These are phyloP conservation scores for Teunomyces cretensis DNA, from an alignment of 805 yeast genomes.

Conservation along the genomic window DNA sequence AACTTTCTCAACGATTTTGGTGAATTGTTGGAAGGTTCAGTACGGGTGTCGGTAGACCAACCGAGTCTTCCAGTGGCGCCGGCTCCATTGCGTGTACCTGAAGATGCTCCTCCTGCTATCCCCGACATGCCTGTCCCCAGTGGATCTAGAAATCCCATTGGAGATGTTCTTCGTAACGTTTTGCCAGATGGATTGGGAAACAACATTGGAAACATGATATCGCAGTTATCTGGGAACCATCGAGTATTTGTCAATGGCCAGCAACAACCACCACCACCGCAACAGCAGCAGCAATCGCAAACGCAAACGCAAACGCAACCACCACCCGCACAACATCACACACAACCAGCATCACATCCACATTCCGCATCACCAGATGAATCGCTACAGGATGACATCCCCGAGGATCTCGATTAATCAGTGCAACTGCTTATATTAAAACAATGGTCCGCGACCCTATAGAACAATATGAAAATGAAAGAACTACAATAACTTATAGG, in stretches of 20 bases:
- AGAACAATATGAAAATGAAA: conserved; percentile 4
- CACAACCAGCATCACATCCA: too few species aligned
- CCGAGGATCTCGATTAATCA: conserved; percentile 3
- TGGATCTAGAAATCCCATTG: neutral
- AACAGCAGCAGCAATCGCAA: too few species aligned
- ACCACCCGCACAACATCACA: too few species aligned
- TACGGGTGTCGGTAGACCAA: conserved; percentile 5
- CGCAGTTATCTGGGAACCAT: conserved; percentile 10
- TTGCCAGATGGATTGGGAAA: conserved; percentile 11
- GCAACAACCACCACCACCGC: conserved; percentile 1
- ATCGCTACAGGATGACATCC: neutral
- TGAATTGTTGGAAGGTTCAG: conserved; percentile 17
- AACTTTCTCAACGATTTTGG: conserved; percentile 24
- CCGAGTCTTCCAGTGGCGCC: neutral
- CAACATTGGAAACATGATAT: conserved; percentile 7
- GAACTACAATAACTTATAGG: conserved; percentile 5
- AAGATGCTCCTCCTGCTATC: neutral
- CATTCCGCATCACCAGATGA: neutral
- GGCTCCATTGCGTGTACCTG: neutral
- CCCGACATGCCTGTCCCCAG: neutral
- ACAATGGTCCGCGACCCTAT: conserved; percentile 4
- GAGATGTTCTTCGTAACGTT: conserved; percentile 11
- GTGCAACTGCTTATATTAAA: conserved; percentile 4
- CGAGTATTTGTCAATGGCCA: conserved; percentile 8
- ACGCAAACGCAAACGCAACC: too few species aligned